These are phyloP conservation scores for Dactylonectria estremocensis DNA, from an alignment of 2,329 filamentous ascomycete genomes.

Conservation along the genomic window DNA sequence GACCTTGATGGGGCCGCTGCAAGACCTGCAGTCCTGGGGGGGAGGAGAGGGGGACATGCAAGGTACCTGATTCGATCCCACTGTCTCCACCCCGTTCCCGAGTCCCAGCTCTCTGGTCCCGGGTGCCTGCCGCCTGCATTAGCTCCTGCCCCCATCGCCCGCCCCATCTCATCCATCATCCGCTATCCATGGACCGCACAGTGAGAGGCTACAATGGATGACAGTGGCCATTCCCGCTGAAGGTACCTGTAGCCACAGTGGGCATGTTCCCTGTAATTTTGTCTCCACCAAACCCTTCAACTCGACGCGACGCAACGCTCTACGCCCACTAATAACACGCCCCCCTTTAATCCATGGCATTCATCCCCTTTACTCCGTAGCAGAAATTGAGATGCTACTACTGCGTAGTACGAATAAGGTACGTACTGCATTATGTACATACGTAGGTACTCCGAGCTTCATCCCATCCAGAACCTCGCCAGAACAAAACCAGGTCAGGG, in stretches of 20 bases:
- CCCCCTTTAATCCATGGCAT: background rate
- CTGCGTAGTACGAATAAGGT: too few relatives aligned
- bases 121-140: conserved; percentile 45
- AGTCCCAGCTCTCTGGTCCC: conserved; percentile 48
- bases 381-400: conserved; percentile 9
- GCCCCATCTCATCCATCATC: background rate
- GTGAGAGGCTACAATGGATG: conserved; percentile 5
- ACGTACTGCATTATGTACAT: too few relatives aligned
- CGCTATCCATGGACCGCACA: background rate
- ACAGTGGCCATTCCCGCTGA: conserved; percentile 5
- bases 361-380: conserved; percentile 8
- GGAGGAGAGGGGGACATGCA: conserved; percentile 1
- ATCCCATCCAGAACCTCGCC: conserved; percentile 5
- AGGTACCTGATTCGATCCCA: conserved; percentile 24
- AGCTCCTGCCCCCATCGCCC: conserved; percentile 26
- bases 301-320: background rate
- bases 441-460: background rate
- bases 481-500: conserved; percentile 5
- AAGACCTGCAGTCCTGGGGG: background rate
- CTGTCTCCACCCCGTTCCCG: conserved; percentile 35
- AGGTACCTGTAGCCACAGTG: conserved; percentile 2
- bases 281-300: background rate
- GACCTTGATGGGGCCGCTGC: background rate
- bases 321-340: background rate
- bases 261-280: background rate